Conservation (phyloP, 1,284 basidiomycete species). For the Schizophyllum amplum region DNA sequence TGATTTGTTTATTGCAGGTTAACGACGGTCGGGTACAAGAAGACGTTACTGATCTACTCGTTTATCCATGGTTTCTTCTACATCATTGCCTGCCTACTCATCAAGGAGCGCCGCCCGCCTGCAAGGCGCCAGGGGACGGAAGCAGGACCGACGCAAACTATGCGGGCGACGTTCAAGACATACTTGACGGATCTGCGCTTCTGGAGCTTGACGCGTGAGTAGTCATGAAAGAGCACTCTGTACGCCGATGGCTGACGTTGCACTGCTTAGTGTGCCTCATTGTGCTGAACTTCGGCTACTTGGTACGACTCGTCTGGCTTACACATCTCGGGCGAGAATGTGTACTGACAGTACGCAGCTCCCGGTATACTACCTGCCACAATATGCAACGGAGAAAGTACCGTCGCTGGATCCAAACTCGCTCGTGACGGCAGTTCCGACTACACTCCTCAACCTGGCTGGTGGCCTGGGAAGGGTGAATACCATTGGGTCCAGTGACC, state of each 20-base stretch:
- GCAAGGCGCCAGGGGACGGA: conserved; percentile 6
- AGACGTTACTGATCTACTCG: conserved; percentile 17
- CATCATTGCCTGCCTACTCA: conserved; percentile 17
- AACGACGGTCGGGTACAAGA: conserved; percentile 15
- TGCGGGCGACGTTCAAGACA: conserved; percentile 5
- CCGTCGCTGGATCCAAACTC: conserved; percentile 16
- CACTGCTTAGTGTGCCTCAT: conserved; percentile 12
- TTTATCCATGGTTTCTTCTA: conserved; percentile 14
- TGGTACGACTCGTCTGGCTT: conserved; percentile 8
- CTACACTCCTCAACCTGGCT: conserved; percentile 17
- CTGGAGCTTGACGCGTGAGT: neutral
- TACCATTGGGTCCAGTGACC: neutral
- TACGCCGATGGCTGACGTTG: neutral
- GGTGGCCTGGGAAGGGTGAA: conserved; percentile 2
- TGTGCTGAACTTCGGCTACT: conserved; percentile 18
- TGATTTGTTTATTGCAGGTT: conserved; percentile 8
- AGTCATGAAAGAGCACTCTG: neutral
- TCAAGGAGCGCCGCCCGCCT: conserved; percentile 17
- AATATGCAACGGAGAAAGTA: conserved; percentile 13
- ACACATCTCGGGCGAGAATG: too few relatives aligned
- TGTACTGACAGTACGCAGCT: too few relatives aligned
- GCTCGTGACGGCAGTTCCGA: conserved; percentile 15
- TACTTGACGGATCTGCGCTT: neutral
- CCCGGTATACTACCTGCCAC: conserved; percentile 18
- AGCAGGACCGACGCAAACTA: conserved; percentile 16